Conservation (phyloP, 1,284 basidiomycete species). For the Sphaerobolus stellatus region DNA sequence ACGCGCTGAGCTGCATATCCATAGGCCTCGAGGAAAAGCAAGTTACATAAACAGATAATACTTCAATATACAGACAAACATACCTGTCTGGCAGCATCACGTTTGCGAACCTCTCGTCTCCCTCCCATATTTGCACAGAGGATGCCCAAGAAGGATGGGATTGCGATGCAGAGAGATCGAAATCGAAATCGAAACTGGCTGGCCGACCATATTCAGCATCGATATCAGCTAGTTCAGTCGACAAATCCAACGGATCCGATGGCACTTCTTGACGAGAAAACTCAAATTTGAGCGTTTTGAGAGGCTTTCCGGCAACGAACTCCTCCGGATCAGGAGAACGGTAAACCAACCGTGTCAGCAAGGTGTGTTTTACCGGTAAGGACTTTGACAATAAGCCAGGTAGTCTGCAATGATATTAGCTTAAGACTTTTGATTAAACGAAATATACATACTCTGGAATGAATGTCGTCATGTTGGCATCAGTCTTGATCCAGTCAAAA, state of each 20-base stretch:
- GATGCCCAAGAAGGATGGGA: background rate
- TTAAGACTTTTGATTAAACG: conserved; percentile 9
- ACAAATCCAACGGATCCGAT: background rate
- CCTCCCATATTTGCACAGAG: conserved; percentile 31
- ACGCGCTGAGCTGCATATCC: conserved; percentile 48
- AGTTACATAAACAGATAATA: conserved; percentile 12
- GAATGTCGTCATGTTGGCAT: conserved; percentile 42
- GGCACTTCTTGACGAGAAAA: background rate
- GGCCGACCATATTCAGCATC: conserved; percentile 28
- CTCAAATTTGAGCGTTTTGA: background rate
- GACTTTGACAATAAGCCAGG: conserved; percentile 42
- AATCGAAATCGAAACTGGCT: conserved; percentile 40
- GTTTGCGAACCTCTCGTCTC: conserved; percentile 40
- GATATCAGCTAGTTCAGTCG: background rate
- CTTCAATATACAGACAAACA: conserved; percentile 16
- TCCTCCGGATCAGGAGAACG: conserved; percentile 29
- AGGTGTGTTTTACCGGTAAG: conserved; percentile 36
- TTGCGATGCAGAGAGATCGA: conserved; percentile 1
- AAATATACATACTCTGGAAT: conserved; percentile 48
- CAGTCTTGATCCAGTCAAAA: conserved; percentile 47
- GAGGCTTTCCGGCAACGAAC: background rate
- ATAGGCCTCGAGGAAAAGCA: conserved; percentile 39
- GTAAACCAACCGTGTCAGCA: conserved; percentile 59
- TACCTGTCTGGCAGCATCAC: conserved; percentile 61
- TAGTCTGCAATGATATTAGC: conserved; percentile 37